Base-by-base conservation (phyloP, 768 basidiomycete genomes). In the Boletellus sp. region DNA sequence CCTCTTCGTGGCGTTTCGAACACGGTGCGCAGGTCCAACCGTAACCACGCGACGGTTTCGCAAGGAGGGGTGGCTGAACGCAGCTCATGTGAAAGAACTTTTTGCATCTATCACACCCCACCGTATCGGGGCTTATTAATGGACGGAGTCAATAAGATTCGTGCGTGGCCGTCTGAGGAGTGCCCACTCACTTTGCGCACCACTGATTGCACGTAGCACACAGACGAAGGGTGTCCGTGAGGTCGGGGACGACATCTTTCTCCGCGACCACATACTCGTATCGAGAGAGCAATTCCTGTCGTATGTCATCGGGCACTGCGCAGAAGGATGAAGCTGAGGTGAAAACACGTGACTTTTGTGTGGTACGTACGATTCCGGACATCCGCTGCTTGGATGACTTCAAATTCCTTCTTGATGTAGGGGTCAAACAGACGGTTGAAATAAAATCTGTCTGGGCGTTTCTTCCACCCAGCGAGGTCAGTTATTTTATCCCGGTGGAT, bases 11-110 rank as follows among this genome's bases (percentile, higher is more conserved):
- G 56, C 80, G 80, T 46, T 83, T 80, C 11, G 93, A 88, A 67
- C 94, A 98, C 1, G 93, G 91, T 0, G 90, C 90, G 61, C 95
- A 98, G 10, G 93, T 92, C 95, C 95, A 98, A 19, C 90, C 92
- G 70, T 97, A 98, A 39, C 95, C 95, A 54, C 92, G 83, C 20
- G 93, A 91, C 13, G 95, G 95, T 68, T 97, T 97, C 2, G 87
- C 87, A 16, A 78, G 74, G 8, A 98, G 73, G 3, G 95, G 95
- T 20, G 95, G 95, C 56, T 90, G 87, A 46, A 96, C 87, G 65
- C 95, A 98, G 50, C 77, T 68, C 88, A 97, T 95, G 69, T 98
- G 95, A 72, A 94, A 98, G 72, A 84, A 89, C 47, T 81, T 82
- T 72, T 93, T 91, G 78, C 95, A 98, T 41, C 86, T 78, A 65